Base-by-base conservation (phyloP, 225 moss, liverwort and hornwort genomes). In the Marchantia polymorpha region DNA sequence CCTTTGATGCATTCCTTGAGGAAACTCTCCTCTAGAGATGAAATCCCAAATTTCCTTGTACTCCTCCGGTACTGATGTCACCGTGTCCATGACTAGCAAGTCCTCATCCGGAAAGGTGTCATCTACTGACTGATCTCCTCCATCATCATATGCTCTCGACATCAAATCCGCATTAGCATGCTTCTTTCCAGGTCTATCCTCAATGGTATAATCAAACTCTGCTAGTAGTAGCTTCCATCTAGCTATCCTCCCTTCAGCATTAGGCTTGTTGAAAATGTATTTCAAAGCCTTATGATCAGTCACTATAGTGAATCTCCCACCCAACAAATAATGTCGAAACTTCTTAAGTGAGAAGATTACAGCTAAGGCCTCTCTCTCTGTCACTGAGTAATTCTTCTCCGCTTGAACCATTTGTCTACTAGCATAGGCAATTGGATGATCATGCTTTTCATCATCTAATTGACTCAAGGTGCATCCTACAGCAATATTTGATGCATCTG, bases 101-200 rank as follows among this genome's bases (percentile, higher is more conserved):
- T 67, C 66, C 29, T 67, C 66, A 67, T 67, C 70, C 10, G 31
- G 70, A 22, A 70, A 70, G 1, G 15, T 7, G 22, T 70, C 31
- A 30, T 70, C 48, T 1, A 30, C 48, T 39, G 31, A 11, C 3
- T 30, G 8, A 39, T 39, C 46, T 15, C 12, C 15, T 10, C 47
- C 70, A 70, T 12, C 30, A 70, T 49, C 70, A 1, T 30, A 14
- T 7, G 15, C 31, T 49, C 60, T 0, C 2, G 77, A 77, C 29
- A 77, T 11, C 16, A 77, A 77, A 63, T 77, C 77, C 1, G 77
- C 77, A 39, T 77, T 77, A 1, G 29, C 77, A 77, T 77, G 77
- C 20, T 77, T 10, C 77, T 29, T 63, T 3, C 77, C 60, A 3
- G 56, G 26, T n/a, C 60, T 6, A 23, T 17, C 39, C 30, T 59